phyloP scores from a whole-genome alignment of 2,329 filamentous ascomycete genomes.

The Stagonosporopsis cucurbitacearum region DNA sequence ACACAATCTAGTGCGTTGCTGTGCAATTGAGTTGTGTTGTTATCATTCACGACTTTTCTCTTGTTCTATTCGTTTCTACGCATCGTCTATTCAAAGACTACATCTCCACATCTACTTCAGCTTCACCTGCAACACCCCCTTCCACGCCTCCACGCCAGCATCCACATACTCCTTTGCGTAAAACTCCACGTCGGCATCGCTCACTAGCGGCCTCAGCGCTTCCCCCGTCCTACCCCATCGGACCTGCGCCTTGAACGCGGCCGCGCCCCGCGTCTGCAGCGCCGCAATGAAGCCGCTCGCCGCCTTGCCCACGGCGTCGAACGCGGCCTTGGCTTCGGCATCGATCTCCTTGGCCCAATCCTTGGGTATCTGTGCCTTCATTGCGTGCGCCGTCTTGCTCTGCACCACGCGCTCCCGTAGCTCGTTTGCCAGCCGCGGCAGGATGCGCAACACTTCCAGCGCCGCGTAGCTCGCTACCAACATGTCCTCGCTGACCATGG shows the following conservation, averaged over 20 bases:
- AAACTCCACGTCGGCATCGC: constrained; percentile 28
- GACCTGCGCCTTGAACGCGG: constrained; percentile 31
- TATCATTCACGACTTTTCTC: no score
- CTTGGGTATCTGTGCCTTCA: constrained; percentile 26
- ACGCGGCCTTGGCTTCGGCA: constrained; percentile 19
- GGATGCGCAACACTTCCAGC: constrained; percentile 31
- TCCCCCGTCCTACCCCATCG: constrained; percentile 34
- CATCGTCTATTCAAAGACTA: no score
- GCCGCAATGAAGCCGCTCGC: constrained; percentile 26
- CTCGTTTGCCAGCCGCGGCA: constrained; percentile 22
- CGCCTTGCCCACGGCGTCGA: constrained; percentile 22
- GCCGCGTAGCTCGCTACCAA: constrained; percentile 33
- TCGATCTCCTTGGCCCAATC: constrained; percentile 23
- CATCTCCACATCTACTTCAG: constrained; percentile 41
- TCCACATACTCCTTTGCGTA: constrained; percentile 43
- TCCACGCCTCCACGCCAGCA: constrained; percentile 40
- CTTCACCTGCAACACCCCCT: constrained; percentile 43
- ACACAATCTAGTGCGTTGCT: no score
- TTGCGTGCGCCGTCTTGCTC: constrained; percentile 24
- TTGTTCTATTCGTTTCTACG: no score
- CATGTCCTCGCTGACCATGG: constrained; percentile 33
- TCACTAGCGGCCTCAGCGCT: constrained; percentile 27
- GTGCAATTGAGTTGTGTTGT: no score
- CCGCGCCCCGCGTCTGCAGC: constrained; percentile 30
- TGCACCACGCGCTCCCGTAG: constrained; percentile 25